Evolutionary conservation across 352 stramenopile species (phyloP), one percentile per base, ranked within the genome.

Genomic region (Pythium oligandrum): DNA sequence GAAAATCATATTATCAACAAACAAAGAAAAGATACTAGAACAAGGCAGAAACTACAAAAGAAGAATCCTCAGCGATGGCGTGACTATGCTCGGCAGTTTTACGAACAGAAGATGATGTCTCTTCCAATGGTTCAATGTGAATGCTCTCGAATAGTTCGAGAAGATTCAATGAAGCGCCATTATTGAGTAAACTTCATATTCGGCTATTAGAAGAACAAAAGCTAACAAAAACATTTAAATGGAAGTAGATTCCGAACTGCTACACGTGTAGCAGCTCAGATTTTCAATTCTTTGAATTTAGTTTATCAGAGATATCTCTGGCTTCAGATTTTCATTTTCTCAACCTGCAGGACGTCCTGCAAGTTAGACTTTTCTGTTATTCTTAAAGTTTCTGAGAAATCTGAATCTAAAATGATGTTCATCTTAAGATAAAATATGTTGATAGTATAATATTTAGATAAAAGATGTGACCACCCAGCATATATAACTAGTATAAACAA

Each of bases 101-200:
- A 51, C 40, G 46, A 51, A 51, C 12, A 8, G 46, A 51, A 51
- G 46, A 51, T 51, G 46, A 51, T 51, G 46, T 40, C 46, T 51
- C 46, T 51, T 9, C 46, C 46, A 40, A 51, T 51, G 46, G 34
- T 51, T 51, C 46, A 51, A 51, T 51, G 46, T 40, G 46, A 51
- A 51, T 51, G 46, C 40, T 51, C 46, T 51, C 46, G 46, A 39
- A 51, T 51, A 34, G 46, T 51, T 51, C 46, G 46, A 38, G 46
- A 51, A 51, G 46, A 51, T 34, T 51, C 46, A 17, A 51, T 51
- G 46, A 51, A 51, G 17, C 17, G 46, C 46, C 46, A 51, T 51
- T 51, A 51, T 51, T 51, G 46, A 51, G 46, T 51, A 51, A 51
- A 51, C 46, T 31, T 51, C 46, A 51, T 51, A 51, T 51, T 51